A percentile compares a stretch with the other conserved stretches of the same genome.
Conservation (phyloP, 2,329 filamentous ascomycete species). For the Talaromyces sp. region DNA sequence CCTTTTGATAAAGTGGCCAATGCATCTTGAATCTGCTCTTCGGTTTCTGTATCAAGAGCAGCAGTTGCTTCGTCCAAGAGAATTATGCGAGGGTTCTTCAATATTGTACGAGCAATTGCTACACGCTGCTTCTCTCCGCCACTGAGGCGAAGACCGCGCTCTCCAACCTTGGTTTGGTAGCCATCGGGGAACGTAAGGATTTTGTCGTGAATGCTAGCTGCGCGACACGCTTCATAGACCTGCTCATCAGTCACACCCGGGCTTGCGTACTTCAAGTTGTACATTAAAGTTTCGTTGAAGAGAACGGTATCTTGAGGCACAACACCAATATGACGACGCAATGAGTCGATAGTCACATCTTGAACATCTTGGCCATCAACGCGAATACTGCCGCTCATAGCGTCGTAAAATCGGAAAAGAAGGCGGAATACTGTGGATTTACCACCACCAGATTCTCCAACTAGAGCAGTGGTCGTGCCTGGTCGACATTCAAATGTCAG, state of each 20-base stretch:
- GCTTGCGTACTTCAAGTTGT: conserved; percentile 88
- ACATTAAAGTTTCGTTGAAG: conserved; percentile 94
- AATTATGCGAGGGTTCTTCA: conserved; percentile 89
- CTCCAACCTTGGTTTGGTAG: conserved; percentile 87
- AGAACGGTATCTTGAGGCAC: conserved; percentile 95
- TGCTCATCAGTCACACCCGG: conserved; percentile 77
- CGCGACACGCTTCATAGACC: conserved; percentile 75
- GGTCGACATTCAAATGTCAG: conserved; percentile 82
- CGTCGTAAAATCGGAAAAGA: conserved; percentile 95
- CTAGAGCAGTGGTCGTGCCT: conserved; percentile 91
- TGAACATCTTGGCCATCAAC: conserved; percentile 83
- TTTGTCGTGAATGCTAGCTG: conserved; percentile 89
- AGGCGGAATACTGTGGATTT: conserved; percentile 96
- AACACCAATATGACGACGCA: conserved; percentile 86
- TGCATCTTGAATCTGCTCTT: conserved; percentile 88
- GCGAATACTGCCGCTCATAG: conserved; percentile 72
- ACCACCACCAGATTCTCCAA: conserved; percentile 93
- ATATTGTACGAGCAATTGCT: conserved; percentile 86
- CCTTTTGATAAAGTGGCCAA: conserved; percentile 78
- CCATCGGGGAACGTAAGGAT: conserved; percentile 85
- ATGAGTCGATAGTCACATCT: conserved; percentile 87
- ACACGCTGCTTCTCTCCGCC: conserved; percentile 93
- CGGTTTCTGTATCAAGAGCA: conserved; percentile 85
- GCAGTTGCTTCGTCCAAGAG: conserved; percentile 92
- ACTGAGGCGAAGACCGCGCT: conserved; percentile 80